Evolutionary conservation across 495 filamentous ascomycete genomes (phyloP).

Genomic region (Neurospora africana): DNA sequence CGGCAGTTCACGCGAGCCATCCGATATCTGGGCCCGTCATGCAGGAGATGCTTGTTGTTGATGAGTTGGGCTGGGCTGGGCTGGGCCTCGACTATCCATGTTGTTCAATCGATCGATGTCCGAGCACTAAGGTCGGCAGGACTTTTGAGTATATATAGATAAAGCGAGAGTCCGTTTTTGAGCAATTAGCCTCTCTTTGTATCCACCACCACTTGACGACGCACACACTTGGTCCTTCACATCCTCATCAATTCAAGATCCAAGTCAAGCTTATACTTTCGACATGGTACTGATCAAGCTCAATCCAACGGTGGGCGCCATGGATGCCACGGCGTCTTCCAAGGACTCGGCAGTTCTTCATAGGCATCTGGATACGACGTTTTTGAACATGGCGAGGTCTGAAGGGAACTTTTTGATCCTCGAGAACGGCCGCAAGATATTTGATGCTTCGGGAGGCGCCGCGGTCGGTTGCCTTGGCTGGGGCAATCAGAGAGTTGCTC

Average conservation of each 20-base stretch:
- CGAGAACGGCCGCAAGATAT: conserved; percentile 50
- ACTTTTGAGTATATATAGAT: background rate
- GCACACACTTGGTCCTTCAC: background rate
- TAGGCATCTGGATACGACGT: conserved; percentile 18
- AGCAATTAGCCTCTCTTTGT: background rate
- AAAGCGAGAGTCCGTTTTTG: background rate
- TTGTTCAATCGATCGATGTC: background rate
- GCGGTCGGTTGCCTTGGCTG: conserved; percentile 44
- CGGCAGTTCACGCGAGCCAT: background rate
- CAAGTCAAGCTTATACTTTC: background rate
- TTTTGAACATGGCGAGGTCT: conserved; percentile 14
- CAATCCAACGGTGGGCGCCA: background rate
- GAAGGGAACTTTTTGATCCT: conserved; percentile 33
- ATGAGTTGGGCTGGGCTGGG: conserved; percentile 1
- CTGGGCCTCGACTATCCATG: conserved; percentile 3
- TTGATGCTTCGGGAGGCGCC: conserved; percentile 50
- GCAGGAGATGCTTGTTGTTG: conserved; percentile 3
- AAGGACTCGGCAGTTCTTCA: conserved; percentile 26
- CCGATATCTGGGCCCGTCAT: background rate
- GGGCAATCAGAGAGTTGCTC: conserved; percentile 31
- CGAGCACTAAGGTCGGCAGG: background rate
- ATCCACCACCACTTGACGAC: background rate
- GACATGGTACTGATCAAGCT: conserved; percentile 16
- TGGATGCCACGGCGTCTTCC: background rate
- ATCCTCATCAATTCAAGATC: background rate